Percentiles rank a stretch among this genome's conserved stretches.
phyloP scores from a whole-genome alignment of 2,329 filamentous ascomycete species.

The Fusarium armeniacum region DNA sequence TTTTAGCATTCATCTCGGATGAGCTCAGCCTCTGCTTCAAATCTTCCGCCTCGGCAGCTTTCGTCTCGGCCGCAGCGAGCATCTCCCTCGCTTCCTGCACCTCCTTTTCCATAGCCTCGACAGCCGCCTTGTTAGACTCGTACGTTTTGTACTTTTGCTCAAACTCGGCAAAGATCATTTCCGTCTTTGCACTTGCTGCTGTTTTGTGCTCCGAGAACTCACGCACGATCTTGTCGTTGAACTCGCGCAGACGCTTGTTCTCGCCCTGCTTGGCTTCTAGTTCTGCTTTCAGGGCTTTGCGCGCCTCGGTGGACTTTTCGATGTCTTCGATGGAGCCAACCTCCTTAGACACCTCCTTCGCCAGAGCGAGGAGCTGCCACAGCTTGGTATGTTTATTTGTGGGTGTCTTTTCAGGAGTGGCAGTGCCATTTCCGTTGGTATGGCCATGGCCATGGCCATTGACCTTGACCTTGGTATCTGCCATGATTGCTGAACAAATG shows the following conservation, averaged over 20 bases:
- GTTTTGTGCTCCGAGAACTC: slow-evolving; percentile 45
- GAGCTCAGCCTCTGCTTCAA: slow-evolving; percentile 41
- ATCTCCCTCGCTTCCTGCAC: slow-evolving; percentile 59
- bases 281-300: slow-evolving; percentile 43
- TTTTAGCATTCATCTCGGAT: slow-evolving; percentile 36
- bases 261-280: slow-evolving; percentile 46
- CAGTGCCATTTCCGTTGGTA: slow-evolving; percentile 41
- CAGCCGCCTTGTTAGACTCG: slow-evolving; percentile 45
- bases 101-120: slow-evolving; percentile 62
- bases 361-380: slow-evolving; percentile 47
- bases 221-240: slow-evolving; percentile 46
- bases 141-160: slow-evolving; percentile 47
- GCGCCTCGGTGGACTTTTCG: slow-evolving; percentile 44
- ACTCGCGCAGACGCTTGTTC: slow-evolving; percentile 46
- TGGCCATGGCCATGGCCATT: slow-evolving; percentile 37
- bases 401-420: slow-evolving; percentile 31
- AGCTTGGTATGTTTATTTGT: slow-evolving; percentile 47
- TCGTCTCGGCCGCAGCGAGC: slow-evolving; percentile 56
- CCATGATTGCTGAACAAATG: slow-evolving; percentile 39
- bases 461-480: slow-evolving; percentile 50
- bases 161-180: slow-evolving; percentile 46
- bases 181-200: slow-evolving; percentile 39
- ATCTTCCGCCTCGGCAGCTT: slow-evolving; percentile 61
- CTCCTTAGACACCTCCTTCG: slow-evolving; percentile 50
- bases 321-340: slow-evolving; percentile 49